These are phyloP conservation scores for Thecaphora thlaspeos DNA, from an alignment of 1,284 basidiomycete species.

Conservation along the genomic window DNA sequence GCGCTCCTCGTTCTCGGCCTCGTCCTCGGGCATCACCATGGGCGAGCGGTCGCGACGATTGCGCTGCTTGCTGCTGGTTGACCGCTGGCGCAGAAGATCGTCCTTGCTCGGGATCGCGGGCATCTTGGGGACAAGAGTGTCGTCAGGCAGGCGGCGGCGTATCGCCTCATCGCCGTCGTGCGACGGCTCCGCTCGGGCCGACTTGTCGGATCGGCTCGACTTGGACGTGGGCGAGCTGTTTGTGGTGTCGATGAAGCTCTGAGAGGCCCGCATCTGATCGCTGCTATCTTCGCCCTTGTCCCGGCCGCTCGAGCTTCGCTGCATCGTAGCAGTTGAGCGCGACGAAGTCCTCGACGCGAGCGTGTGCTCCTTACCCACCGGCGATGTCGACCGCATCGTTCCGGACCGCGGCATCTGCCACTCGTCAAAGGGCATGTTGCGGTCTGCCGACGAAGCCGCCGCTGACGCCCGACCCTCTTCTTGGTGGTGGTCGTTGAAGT, in stretches of 20 bases:
- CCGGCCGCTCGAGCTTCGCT: neutral
- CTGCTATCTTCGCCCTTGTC: neutral
- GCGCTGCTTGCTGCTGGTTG: conserved; percentile 2
- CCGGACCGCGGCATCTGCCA: conserved; percentile 2
- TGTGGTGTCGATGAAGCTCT: neutral
- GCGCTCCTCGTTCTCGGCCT: conserved; percentile 39
- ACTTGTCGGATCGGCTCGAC: too few relatives aligned
- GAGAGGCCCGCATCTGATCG: neutral
- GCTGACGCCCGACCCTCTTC: too few relatives aligned
- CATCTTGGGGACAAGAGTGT: conserved; percentile 39
- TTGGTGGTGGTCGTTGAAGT: neutral
- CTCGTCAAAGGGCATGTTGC: neutral
- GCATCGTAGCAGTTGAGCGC: neutral
- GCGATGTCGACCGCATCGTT: neutral
- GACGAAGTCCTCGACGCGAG: neutral
- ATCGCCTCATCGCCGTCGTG: conserved; percentile 1
- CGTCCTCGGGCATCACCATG: conserved; percentile 39
- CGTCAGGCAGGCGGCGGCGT: conserved; percentile 20
- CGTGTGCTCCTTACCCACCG: neutral
- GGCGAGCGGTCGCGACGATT: conserved; percentile 37
- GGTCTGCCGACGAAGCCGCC: neutral
- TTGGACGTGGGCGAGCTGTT: conserved; percentile 1
- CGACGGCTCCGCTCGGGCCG: neutral
- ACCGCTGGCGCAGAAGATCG: conserved; percentile 3
- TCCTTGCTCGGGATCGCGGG: conserved; percentile 30